Evolutionary conservation across 2,329 filamentous ascomycete genomes (phyloP), one percentile per base, ranked within the genome.

Genomic region (Didymella lethalis): DNA sequence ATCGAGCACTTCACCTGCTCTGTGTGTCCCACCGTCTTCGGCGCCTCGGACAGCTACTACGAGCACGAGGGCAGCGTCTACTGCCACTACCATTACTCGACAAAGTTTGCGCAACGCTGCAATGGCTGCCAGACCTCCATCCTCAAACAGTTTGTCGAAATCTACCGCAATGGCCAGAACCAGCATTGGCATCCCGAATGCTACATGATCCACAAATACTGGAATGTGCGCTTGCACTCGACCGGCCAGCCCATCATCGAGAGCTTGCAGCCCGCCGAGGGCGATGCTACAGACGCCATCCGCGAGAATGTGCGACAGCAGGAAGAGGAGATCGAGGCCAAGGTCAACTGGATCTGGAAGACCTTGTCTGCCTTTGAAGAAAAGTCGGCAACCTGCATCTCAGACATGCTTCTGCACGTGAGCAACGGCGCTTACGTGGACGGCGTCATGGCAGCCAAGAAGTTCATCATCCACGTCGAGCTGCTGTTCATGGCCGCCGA

Each of bases 201-300:
- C 78, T 99, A 99, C 79, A 99, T 99, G 95, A 99, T 99, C 63
- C 95, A 99, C 81, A 99, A 99, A 74, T 99, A 98, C 79, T 99
- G 95, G 95, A 99, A 98, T 75, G 95, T 99, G 59, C 89, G 95
- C 50, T 83, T 99, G 36, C 79, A 81, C 61, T 77, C 79, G 5
- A 77, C 78, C 14, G 77, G 77, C 10, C 74, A 79, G 40, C 76
- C 78, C 25, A 68, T 75, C 41, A 65, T 75, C 6, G 76, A 79
- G 43, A 67, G 73, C 40, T 66, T 74, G 31, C 65, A 70, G 26
- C 65, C 57, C 28, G 65, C 68, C 23, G 83, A 85, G 50, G 78
- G 80, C 40, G 83, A 88, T 64, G 88, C 88, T 12, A 87, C 85
- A 36, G 84, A 88, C 46, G 86, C 89, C 62, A 86, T 89, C 63